These are phyloP conservation scores for Phytophthora hibernalis DNA, from an alignment of 352 stramenopile genomes.

Conservation along the genomic window DNA sequence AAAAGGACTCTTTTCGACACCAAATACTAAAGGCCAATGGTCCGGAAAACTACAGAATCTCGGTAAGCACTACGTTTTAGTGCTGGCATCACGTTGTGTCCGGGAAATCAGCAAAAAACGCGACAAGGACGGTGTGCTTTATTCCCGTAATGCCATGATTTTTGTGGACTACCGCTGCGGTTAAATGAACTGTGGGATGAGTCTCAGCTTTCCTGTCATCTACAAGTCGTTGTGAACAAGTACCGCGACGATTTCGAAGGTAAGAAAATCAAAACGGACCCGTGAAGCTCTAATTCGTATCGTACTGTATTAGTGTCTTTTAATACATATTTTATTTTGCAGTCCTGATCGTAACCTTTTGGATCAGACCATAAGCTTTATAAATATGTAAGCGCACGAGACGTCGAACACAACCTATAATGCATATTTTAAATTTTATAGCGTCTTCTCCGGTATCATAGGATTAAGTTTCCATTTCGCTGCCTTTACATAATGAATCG, in stretches of 20 bases:
- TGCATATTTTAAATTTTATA: no score
- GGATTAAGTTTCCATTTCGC: no score
- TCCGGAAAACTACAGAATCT: background rate
- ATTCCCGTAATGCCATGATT: background rate
- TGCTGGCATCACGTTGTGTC: background rate
- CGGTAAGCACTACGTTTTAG: background rate
- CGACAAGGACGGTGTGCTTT: background rate
- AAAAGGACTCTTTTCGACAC: background rate
- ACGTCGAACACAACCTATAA: no score
- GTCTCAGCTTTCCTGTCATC: background rate
- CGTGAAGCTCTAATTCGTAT: no score
- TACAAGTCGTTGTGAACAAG: background rate
- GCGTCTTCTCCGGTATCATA: no score
- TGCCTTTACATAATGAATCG: no score
- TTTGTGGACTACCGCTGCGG: background rate
- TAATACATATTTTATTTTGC: background rate
- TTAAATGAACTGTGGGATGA: slow-evolving; percentile 1
- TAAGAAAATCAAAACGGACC: no score
- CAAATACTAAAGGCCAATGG: background rate
- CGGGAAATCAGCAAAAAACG: background rate
- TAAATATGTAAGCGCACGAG: no score
- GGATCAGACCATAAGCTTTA: no score
- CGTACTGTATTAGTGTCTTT: no score
- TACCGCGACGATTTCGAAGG: background rate
- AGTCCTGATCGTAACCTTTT: no score